phyloP scores from a whole-genome alignment of 208 protist species.

The Crithidia acanthocephali region DNA sequence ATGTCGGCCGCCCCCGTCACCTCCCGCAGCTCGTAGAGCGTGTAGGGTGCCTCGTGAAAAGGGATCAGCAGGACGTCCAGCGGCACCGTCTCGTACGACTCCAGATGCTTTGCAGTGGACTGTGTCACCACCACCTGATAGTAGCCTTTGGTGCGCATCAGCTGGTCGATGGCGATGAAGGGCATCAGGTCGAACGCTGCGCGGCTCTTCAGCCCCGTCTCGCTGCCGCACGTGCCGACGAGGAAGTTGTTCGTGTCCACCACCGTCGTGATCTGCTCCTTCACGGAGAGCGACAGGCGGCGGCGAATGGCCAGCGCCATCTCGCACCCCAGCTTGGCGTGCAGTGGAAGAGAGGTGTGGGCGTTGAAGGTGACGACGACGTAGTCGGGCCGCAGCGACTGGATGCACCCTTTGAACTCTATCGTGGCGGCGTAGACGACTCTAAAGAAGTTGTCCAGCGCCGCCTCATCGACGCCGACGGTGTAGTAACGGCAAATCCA shows the following conservation, averaged over 20 bases:
- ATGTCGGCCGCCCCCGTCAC: conserved; percentile 2
- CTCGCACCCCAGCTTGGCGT: conserved; percentile 45
- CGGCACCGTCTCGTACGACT: conserved; percentile 44
- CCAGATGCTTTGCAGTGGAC: conserved; percentile 42
- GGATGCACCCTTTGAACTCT: conserved; percentile 48
- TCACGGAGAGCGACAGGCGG: conserved; percentile 28
- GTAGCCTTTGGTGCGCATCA: conserved; percentile 3
- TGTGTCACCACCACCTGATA: conserved; percentile 49
- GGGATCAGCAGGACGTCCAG: conserved; percentile 34
- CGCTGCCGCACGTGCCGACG: conserved; percentile 53
- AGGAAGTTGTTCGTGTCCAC: conserved; percentile 63
- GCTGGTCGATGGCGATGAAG: conserved; percentile 8
- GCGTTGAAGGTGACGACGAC: conserved; percentile 62
- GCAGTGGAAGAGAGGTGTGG: conserved; percentile 51
- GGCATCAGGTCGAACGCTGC: conserved; percentile 33
- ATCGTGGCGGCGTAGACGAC: conserved; percentile 19
- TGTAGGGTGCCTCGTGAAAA: conserved; percentile 26
- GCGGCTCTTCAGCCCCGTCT: conserved; percentile 26
- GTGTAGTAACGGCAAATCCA: conserved; percentile 37
- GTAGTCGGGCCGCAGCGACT: conserved; percentile 53
- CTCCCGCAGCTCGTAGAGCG: conserved; percentile 56
- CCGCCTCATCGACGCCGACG: conserved; percentile 10
- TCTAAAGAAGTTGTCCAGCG: conserved; percentile 24
- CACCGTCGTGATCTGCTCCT: conserved; percentile 30
- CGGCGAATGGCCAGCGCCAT: conserved; percentile 51